A percentile compares a stretch with the other conserved stretches of the same genome.
phyloP scores from a whole-genome alignment of 164 flowering plant species.

The Vitis rotundifolia region DNA sequence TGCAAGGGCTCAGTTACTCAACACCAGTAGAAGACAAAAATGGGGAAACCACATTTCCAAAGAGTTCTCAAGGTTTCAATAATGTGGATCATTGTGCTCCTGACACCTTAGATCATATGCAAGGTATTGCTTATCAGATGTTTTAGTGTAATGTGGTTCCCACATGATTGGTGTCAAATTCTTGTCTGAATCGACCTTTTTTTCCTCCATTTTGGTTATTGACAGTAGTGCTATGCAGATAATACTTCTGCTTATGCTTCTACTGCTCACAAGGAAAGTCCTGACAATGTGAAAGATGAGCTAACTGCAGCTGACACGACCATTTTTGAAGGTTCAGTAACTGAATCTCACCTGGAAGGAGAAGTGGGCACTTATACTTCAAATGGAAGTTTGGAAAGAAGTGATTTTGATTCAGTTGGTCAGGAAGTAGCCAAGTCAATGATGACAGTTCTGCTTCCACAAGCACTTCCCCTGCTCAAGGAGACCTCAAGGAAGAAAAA shows the following conservation, averaged over 20 bases:
- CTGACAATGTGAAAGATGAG: constrained; percentile 19
- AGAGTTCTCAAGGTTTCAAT: constrained; percentile 16
- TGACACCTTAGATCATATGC: constrained; percentile 50
- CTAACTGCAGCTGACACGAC: constrained; percentile 13
- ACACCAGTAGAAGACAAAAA: constrained; percentile 14
- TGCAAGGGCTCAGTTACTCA: constrained; percentile 13
- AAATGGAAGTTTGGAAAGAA: constrained; percentile 44
- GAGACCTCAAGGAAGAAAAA: constrained; percentile 46
- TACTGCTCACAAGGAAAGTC: constrained; percentile 16
- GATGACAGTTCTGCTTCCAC: constrained; percentile 90
- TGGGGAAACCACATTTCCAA: constrained; percentile 16
- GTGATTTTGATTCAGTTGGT: constrained; percentile 66
- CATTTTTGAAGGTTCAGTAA: constrained; percentile 27
- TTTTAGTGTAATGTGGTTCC: too few relatives aligned
- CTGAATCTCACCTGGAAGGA: constrained; percentile 39
- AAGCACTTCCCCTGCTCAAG: constrained; percentile 81
- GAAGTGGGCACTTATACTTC: constrained; percentile 31
- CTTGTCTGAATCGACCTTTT: background rate
- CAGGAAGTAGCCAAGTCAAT: constrained; percentile 73
- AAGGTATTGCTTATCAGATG: constrained; percentile 40
- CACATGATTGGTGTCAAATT: too few relatives aligned
- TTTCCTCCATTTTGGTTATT: background rate
- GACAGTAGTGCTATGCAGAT: constrained; percentile 30
- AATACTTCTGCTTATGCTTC: constrained; percentile 24
- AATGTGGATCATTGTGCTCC: constrained; percentile 47